These are phyloP conservation scores for Bipolaris zeicola DNA, from an alignment of 2,329 filamentous ascomycete species.

Conservation along the genomic window DNA sequence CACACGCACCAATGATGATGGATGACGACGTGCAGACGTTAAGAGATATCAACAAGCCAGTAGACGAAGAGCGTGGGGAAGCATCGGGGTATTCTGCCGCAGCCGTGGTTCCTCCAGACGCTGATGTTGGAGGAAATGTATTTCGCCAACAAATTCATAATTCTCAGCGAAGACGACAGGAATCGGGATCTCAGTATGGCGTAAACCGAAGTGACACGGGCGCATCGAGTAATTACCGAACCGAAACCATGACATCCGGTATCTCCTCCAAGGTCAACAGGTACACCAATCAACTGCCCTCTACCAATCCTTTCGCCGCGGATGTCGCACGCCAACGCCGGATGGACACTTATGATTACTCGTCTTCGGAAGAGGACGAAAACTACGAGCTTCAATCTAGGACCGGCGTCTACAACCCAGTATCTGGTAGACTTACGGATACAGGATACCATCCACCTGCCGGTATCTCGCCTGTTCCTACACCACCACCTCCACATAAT, in stretches of 20 bases:
- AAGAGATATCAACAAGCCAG: slow-evolving; percentile 31
- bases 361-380: slow-evolving; percentile 48
- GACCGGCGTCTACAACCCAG: slow-evolving; percentile 39
- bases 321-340: slow-evolving; percentile 31
- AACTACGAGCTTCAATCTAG: slow-evolving; percentile 44
- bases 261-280: slow-evolving; percentile 39
- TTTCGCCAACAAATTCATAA: slow-evolving; percentile 48
- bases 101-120: slow-evolving; percentile 23
- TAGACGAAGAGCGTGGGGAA: slow-evolving; percentile 42
- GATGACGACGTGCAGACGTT: slow-evolving; percentile 44
- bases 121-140: slow-evolving; percentile 39
- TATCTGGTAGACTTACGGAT: slow-evolving; percentile 40
- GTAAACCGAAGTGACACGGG: slow-evolving; percentile 42
- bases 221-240: slow-evolving; percentile 36
- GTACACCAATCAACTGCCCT: slow-evolving; percentile 43
- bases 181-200: slow-evolving; percentile 28
- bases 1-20: slow-evolving; percentile 29
- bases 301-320: slow-evolving; percentile 40
- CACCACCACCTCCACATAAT: slow-evolving; percentile 37
- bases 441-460: slow-evolving; percentile 44
- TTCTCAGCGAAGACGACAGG: slow-evolving; percentile 44
- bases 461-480: slow-evolving; percentile 39
- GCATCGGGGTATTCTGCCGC: slow-evolving; percentile 39
- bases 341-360: slow-evolving; percentile 46
- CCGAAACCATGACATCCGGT: slow-evolving; percentile 31